phyloP scores from a whole-genome alignment of 176 grass and related monocot species.

The Dactylis glomerata region DNA sequence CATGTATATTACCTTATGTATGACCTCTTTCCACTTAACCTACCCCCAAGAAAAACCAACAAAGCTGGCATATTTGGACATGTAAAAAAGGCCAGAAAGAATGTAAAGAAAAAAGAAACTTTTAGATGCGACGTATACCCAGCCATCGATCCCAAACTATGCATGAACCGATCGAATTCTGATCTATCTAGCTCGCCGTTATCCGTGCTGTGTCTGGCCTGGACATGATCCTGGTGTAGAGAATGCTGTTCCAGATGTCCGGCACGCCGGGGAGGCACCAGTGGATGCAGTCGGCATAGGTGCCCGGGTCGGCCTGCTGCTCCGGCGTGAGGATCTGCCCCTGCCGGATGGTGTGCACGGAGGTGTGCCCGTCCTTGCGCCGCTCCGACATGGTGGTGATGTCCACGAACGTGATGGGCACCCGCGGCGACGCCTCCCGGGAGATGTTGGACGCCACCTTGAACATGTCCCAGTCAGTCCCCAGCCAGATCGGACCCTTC shows the following conservation, averaged over 20 bases:
- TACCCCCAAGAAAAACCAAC: constrained; percentile 10
- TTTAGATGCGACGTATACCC: neutral
- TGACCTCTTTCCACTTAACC: constrained; percentile 30
- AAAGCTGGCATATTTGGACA: constrained; percentile 24
- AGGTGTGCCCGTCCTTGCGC: constrained; percentile 87
- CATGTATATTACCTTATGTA: constrained; percentile 18
- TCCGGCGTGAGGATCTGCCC: constrained; percentile 64
- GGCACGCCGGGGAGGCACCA: constrained; percentile 97
- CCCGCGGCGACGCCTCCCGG: constrained; percentile 31
- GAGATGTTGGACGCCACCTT: constrained; percentile 39
- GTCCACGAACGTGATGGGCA: constrained; percentile 67
- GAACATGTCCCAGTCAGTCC: constrained; percentile 85
- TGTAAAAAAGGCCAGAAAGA: constrained; percentile 34
- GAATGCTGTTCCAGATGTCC: constrained; percentile 76
- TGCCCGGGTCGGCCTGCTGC: constrained; percentile 73
- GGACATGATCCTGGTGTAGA: constrained; percentile 81
- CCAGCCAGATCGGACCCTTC: constrained; percentile 51
- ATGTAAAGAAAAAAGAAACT: constrained; percentile 12
- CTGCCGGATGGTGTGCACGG: constrained; percentile 80
- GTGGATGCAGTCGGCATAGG: constrained; percentile 93
- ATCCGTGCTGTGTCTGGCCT: constrained; percentile 20
- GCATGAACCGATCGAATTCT: neutral
- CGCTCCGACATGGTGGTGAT: constrained; percentile 87
- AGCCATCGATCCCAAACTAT: neutral
- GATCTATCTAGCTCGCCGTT: neutral